Evolutionary conservation across 2,329 filamentous ascomycete genomes (phyloP), one percentile per base, ranked within the genome.

Genomic region (Hymenoscyphus fructigenus): DNA sequence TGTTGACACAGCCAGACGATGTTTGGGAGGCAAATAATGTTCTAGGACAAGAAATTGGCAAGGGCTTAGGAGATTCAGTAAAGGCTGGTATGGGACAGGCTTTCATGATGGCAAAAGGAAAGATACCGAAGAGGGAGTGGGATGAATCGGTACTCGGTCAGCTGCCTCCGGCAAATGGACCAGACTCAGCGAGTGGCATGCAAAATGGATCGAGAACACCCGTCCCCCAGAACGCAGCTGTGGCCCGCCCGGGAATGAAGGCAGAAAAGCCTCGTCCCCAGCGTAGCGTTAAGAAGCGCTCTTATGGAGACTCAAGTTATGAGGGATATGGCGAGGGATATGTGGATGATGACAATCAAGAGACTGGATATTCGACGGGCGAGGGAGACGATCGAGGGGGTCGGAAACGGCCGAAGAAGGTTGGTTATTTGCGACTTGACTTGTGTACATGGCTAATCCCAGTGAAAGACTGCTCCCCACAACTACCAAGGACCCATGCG

Each of bases 291-390:
- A 91, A 90, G 80, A 93, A 93, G 81, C 84, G 91, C 58, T 85
- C 88, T 67, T 93, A 93, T 74, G 87, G 88, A 47, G 91, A 93
- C 68, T 85, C 83, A 71, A 91, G 88, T 72, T 93, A 85, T 73
- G 87, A 90, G 72, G 90, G 91, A 53, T 93, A 93, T 72, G 85
- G 86, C 56, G 89, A 92, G 70, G 88, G 88, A 38, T 92, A 83
- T 70, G 83, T 83, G 10, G 90, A 92, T 67, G 89, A 91, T 68
- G 89, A 90, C 67, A 76, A 75, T 9, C 85, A 82, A 63, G 87
- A 84, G 14, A 80, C 79, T 17, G 86, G 85, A n/a, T 89, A 92
- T 73, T 91, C 88, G 26, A 91, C 89, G 26, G 89, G 87, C 65
- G 90, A 91, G 69, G 87, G 87, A 70, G 89, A 91, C 70, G 87